Conservation (phyloP, 2,329 filamentous ascomycete genomes). For the Sporothrix pseudoabietina region DNA sequence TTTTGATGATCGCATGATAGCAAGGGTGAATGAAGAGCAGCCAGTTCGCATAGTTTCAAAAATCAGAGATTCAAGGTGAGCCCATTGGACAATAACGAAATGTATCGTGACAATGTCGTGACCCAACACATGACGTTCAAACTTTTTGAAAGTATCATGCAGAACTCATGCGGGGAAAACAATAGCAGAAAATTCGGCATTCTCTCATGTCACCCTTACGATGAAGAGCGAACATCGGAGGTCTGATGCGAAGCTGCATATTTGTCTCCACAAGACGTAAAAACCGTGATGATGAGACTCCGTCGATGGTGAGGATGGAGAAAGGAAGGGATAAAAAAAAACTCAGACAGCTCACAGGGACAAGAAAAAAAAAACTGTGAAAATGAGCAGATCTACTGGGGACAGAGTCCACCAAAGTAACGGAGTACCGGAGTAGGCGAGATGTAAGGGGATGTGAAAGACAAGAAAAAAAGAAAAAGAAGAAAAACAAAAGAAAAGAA, state of each 20-base stretch:
- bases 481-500: neutral
- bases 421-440: constrained; percentile 1
- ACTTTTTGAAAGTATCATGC: neutral
- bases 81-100: neutral
- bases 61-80: neutral
- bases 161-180: neutral
- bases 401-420: neutral
- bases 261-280: neutral
- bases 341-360: constrained; percentile 8
- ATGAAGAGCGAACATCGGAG: neutral
- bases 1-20: neutral
- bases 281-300: neutral
- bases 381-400: neutral
- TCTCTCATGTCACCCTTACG: neutral
- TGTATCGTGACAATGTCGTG: neutral
- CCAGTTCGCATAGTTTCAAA: neutral
- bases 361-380: neutral
- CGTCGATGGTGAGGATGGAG: neutral
- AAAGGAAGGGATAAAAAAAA: neutral
- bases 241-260: neutral
- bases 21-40: too few relatives aligned
- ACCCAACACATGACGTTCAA: neutral
- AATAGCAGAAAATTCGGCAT: too few relatives aligned
- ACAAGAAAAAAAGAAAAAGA: neutral
- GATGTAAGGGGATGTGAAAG: neutral